Evolutionary conservation across 2,329 filamentous ascomycete genomes (phyloP), one percentile per base, ranked within the genome.

Genomic region (Pseudogymnoascus sp.): DNA sequence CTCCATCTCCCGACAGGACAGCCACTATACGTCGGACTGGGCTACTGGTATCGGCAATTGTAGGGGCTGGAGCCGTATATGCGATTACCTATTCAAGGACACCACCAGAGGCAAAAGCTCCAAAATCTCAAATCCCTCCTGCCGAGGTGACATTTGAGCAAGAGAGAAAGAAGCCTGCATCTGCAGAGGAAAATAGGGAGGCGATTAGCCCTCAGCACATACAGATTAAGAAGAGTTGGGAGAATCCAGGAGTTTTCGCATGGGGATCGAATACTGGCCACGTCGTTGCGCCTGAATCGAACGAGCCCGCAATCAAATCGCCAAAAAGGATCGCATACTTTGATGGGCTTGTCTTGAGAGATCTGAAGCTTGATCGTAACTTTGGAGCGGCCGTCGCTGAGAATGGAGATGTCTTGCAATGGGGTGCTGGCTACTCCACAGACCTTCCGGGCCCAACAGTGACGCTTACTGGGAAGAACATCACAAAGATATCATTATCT

Each of bases 371-470:
- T 57, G 89, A 91, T 61, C 80, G 83, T 59, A 82, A 83, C 38
- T 92, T 95, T 70, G 94, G 90, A 7, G 92, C 85, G 3, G 94
- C 94, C 8, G 86, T 97, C 38, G 87, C 86, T 3, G 92, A 96
- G 71, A 85, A 86, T 63, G 94, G 94, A 3, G 88, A 97, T 70
- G 73, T 99, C 45, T 78, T 96, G 10, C 92, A 97, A 74, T 99
- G 94, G 94, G 94, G 94, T 1, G 79, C 79, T 3, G 89, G 80
- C 3, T 96, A 87, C 70, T 87, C 86, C 5, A 78, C 81, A 60
- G 78, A 82, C 3, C 76, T 82, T 28, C 81, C 77, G 8, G 75
- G 78, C 28, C 94, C 92, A 0, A 79, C 79, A 0, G 76, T 79
- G 56, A 96, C 92, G 0, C 74, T 99, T 59, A 84, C 75, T 62